Evolutionary conservation across 2,329 filamentous ascomycete genomes (phyloP).

Genomic region (Scopulariopsis brevicaulis): DNA sequence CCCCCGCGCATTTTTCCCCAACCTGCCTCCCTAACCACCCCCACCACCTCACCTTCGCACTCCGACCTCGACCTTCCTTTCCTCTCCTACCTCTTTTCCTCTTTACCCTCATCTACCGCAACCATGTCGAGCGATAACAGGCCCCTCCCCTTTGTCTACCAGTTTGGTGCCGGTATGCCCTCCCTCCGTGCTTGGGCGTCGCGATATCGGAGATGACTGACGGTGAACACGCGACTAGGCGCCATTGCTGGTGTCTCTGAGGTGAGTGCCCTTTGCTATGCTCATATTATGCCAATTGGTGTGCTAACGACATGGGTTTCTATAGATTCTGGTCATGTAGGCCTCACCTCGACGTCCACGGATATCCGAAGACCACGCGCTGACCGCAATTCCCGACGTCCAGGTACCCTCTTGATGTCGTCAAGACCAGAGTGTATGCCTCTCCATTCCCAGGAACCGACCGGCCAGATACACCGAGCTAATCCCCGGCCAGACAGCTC

Average conservation of each 20-base stretch:
- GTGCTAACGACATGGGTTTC: background rate
- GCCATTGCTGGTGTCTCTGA: slow-evolving; percentile 97
- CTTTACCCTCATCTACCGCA: slow-evolving; percentile 8
- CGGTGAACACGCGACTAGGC: slow-evolving; percentile 32
- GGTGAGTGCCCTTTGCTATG: slow-evolving; percentile 42
- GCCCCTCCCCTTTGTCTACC: slow-evolving; percentile 85
- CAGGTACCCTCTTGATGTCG: slow-evolving; percentile 97
- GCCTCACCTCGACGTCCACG: slow-evolving; percentile 13
- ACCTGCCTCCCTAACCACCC: background rate
- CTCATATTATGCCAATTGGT: background rate
- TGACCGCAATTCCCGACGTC: slow-evolving; percentile 8
- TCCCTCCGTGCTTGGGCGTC: slow-evolving; percentile 10
- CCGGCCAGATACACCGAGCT: background rate
- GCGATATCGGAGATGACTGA: slow-evolving; percentile 15
- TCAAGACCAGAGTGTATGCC: slow-evolving; percentile 91
- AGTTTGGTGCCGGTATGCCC: slow-evolving; percentile 76
- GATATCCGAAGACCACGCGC: background rate
- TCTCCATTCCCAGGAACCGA: slow-evolving; percentile 6
- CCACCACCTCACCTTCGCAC: background rate
- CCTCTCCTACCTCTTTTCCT: background rate
- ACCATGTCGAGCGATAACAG: slow-evolving; percentile 51
- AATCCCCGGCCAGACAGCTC: slow-evolving; percentile 52
- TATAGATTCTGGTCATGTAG: slow-evolving; percentile 79
- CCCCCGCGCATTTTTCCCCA: background rate
- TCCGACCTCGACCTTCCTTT: background rate